Base-by-base conservation (phyloP, 495 filamentous ascomycete genomes). In the Ramalina intermedia region DNA sequence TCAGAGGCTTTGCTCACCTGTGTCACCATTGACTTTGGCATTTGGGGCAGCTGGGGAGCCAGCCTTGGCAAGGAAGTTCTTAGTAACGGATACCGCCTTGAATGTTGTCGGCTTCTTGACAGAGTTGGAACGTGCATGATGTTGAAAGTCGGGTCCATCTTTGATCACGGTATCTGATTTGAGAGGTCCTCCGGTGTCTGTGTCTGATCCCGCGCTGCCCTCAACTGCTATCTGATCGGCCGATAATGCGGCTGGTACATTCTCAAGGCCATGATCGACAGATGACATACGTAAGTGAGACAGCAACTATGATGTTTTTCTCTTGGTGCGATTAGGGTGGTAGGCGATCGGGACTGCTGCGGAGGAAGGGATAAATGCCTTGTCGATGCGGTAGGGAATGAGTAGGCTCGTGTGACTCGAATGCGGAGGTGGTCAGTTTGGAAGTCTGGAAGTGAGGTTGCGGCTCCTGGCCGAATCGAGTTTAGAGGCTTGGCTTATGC, bases 21-120 rank as follows among this genome's bases (percentile, higher is more conserved):
- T 68, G 64, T 69, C 74, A 14, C 84, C 75, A 13, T 72, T 65
- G 6, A 65, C 66, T 48, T 75, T 77, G 44, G 69, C 63, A 37
- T 69, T 64, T 40, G 76, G 63, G 46, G 73, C 69, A 17, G 59
- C 54, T 29, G 58, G 58, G 12, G 67, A 58, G 50, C 67, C 57
- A 66, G 67, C 60, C 75, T 86, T 64, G 63, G 79, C 82, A 37
- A 89, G 69, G 60, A 85, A 90, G 26, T 76, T 84, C 62, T 90
- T 94, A 58, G 94, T 94, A 57, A 96, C 89, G 1, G 86, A 94
- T 52, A 96, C 85, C 5, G 88, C 78, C 63, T 96, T 96, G 74
- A 96, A 99, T 9, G 82, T 78, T n/a, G 78, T 63, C 24, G 80
- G 81, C 63, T 87, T 91, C 72, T 89, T 95, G 40, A 84, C 69